A percentile compares a stretch with the other conserved stretches of the same genome.
Conservation (phyloP, 257 asterid species). For the Prunella vulgaris region DNA sequence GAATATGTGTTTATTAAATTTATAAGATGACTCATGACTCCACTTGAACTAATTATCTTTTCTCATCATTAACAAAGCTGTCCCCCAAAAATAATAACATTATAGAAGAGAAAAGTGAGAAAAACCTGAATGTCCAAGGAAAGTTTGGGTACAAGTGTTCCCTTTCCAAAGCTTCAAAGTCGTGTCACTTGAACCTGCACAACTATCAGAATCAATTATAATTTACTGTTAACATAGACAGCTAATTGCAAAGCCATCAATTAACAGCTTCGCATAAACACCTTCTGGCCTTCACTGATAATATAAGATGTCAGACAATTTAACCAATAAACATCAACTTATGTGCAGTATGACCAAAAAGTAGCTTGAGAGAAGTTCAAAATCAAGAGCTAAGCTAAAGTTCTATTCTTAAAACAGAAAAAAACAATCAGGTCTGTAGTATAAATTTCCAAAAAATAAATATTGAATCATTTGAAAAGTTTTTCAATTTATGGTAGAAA, state of each 20-base stretch:
- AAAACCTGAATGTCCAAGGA: constrained; percentile 86
- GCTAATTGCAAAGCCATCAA: neutral
- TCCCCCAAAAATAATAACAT: neutral
- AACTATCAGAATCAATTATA: constrained; percentile 26
- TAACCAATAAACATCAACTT: constrained; percentile 1
- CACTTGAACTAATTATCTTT: neutral
- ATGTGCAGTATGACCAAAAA: neutral
- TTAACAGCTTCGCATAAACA: constrained; percentile 12
- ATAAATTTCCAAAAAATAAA: neutral
- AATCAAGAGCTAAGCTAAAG: neutral
- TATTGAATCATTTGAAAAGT: neutral
- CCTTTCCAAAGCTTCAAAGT: constrained; percentile 96
- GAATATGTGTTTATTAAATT: neutral
- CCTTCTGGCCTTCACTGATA: neutral
- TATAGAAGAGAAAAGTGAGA: neutral
- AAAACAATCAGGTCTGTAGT: neutral
- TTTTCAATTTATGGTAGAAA: neutral
- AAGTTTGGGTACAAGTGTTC: constrained; percentile 62
- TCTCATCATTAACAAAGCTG: neutral
- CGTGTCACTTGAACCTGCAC: constrained; percentile 88
- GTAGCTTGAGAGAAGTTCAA: neutral
- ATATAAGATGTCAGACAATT: neutral
- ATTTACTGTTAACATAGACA: constrained; percentile 4
- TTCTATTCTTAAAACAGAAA: neutral
- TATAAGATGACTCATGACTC: neutral